These are phyloP conservation scores for Acarospora socialis DNA, from an alignment of 2,329 filamentous ascomycete genomes.

Conservation along the genomic window DNA sequence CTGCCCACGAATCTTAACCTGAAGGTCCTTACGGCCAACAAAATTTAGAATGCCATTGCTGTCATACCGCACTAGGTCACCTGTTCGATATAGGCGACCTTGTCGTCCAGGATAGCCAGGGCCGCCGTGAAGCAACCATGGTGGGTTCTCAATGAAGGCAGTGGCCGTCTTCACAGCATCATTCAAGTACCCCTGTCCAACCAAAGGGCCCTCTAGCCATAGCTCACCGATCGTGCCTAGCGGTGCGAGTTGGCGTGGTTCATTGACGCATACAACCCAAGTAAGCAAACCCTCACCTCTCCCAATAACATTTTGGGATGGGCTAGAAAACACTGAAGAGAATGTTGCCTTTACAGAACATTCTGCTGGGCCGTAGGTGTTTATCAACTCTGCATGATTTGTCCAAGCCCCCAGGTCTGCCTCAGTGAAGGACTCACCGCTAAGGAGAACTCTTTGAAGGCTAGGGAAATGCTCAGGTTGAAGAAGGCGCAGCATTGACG, in stretches of 20 bases:
- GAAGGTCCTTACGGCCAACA: constrained; percentile 10
- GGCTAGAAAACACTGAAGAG: too few relatives aligned
- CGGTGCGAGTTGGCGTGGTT: constrained; percentile 9
- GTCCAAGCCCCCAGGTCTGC: not conserved
- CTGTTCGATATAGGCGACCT: constrained; percentile 10
- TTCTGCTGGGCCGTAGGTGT: not conserved
- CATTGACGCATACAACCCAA: too few relatives aligned
- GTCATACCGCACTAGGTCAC: constrained; percentile 10
- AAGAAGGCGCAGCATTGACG: not conserved
- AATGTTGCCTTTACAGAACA: too few relatives aligned
- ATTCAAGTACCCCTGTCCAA: constrained; percentile 13
- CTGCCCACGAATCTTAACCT: constrained; percentile 10
- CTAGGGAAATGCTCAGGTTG: not conserved
- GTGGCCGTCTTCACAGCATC: constrained; percentile 7
- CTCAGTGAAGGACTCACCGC: not conserved
- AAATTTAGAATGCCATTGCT: constrained; percentile 6
- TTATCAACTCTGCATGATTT: not conserved
- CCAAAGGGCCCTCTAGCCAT: constrained; percentile 12
- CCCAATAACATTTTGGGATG: too few relatives aligned
- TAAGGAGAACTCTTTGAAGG: not conserved
- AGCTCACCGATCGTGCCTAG: constrained; percentile 14
- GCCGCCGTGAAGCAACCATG: constrained; percentile 5
- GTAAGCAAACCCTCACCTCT: too few relatives aligned
- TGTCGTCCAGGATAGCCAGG: not conserved
- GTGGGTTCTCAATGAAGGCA: constrained; percentile 6